Evolutionary conservation across 2,329 filamentous ascomycete genomes (phyloP), one percentile per base, ranked within the genome.

Genomic region (Stachybotrys echinatus): DNA sequence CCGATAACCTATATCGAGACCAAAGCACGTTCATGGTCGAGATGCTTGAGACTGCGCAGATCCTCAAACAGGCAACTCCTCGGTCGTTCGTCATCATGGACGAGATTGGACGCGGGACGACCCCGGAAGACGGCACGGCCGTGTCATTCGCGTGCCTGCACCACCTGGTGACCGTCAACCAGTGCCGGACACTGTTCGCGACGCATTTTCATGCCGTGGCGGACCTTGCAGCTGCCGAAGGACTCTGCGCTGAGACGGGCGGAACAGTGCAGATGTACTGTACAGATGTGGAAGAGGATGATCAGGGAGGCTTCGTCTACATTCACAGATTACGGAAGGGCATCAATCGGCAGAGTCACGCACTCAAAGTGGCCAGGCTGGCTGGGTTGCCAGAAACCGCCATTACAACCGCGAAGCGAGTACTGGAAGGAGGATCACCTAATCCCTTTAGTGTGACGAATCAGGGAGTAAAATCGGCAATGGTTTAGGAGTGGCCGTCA

Each of bases 1-100:
- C 92, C 2, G 95, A 99, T 67, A 92, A 96, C 65, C 76, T 99
- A n/a, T 96, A 88, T 72, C 83, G 84, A 47, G 88, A 96, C 71
- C 92, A 97, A 68, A 96, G 90, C 48, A 99, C 95, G 0, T 99
- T 99, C 69, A 97, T 99, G 94, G 90, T 97, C 1, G 94, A 99
- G 72, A 99, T 99, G 94, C 79, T 96, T 2, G 94, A 99, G 70
- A 96, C 94, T 19, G 92, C 92, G 2, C 80, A 87, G 22, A 99
- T 99, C 48, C 77, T 99, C 48, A 88, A 87, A 53, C 79, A 88
- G 57, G 92, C 94, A 0, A 97, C 92, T 1, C 72, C 84, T 2
- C 80, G 86, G 21, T 94, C 88, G 0, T 95, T 99, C 60, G 92
- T 94, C 53, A 92, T 99, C 66, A 97, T 99, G 92, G 94, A 99